Base-by-base conservation (phyloP, 148 eudicot species). In the Talinum fruticosum region DNA sequence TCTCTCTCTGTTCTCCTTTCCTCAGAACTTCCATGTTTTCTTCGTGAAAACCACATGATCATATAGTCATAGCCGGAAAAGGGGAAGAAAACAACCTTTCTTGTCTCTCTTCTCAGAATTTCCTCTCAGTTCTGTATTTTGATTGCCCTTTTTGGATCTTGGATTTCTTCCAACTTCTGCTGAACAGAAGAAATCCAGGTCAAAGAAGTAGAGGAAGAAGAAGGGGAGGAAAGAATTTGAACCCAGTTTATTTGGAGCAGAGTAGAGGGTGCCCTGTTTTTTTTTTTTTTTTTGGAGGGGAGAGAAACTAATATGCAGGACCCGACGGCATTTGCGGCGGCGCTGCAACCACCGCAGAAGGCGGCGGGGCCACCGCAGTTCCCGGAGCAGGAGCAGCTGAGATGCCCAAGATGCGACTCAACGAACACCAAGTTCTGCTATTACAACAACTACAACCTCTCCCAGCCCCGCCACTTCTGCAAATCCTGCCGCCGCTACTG, bases 401-500 rank as follows among this genome's bases (percentile, higher is more conserved):
- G 83, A 72, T 90, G 93, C 79, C 93, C 93, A 10, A 79, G 93
- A 7, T 90, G 93, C 24, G 88, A 88, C 3, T 90, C 93, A 0
- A 59, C 82, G 2, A 88, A 90, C 85, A 90, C 93, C n/a, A 90
- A 90, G 12, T 90, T 90, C 81, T 90, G 93, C 69, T 90, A 90
- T 82, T 90, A 89, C 88, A 89, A 89, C 89, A 89, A 89, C 87
- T 89, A 89, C 83, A 89, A 89, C 37, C 87, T 89, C 53, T 87
- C 90, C 4, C 93, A 89, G 78, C 93, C 93, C 0, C 87, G 93
- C 33, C 90, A 93, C 78, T 93, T 90, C 71, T 93, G 98, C 81
- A 93, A 93, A 75, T 84, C 90, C 0, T 93, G 98, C 69, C 77
- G 92, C 35, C 80, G 98, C 62, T 93, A 93, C 69, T 93, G 98